Conservation (phyloP, 2,329 filamentous ascomycete species). For the Xylaria arbuscula region DNA sequence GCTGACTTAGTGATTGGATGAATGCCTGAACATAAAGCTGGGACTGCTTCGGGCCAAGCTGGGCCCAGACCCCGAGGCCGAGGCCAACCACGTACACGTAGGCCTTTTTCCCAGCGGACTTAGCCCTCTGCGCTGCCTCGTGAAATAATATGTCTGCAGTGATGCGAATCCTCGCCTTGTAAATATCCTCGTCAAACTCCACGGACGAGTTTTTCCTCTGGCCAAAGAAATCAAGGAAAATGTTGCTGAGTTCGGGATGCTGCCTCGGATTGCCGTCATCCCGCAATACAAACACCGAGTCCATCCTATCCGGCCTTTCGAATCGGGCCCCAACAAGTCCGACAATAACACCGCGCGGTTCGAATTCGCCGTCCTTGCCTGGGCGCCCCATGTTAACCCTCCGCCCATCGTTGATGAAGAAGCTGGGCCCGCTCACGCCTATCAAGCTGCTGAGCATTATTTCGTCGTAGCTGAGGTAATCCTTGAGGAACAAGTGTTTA, state of each 20-base stretch:
- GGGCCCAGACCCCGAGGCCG: slow-evolving; percentile 51
- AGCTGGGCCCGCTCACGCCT: slow-evolving; percentile 48
- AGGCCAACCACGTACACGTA: slow-evolving; percentile 50
- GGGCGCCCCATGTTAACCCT: slow-evolving; percentile 41
- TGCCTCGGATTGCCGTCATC: slow-evolving; percentile 18
- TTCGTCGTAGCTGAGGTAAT: slow-evolving; percentile 52
- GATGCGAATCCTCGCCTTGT: slow-evolving; percentile 46
- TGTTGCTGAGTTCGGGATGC: slow-evolving; percentile 41
- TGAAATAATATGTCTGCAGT: slow-evolving; percentile 46
- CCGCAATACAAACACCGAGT: slow-evolving; percentile 39
- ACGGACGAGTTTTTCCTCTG: neutral
- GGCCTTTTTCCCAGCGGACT: slow-evolving; percentile 39
- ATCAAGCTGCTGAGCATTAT: slow-evolving; percentile 51
- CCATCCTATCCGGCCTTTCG: slow-evolving; percentile 48
- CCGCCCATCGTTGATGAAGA: slow-evolving; percentile 49
- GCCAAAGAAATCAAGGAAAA: slow-evolving; percentile 45
- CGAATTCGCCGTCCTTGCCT: slow-evolving; percentile 38
- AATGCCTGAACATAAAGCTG: slow-evolving; percentile 42
- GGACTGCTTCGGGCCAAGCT: slow-evolving; percentile 38
- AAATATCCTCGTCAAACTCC: slow-evolving; percentile 43
- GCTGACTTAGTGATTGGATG: slow-evolving; percentile 29
- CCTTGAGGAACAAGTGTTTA: slow-evolving; percentile 36
- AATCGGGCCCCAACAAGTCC: slow-evolving; percentile 51
- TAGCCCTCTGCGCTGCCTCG: slow-evolving; percentile 48
- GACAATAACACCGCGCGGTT: slow-evolving; percentile 48